phyloP scores from a whole-genome alignment of 257 asterid species.

The Primulina eburnea region DNA sequence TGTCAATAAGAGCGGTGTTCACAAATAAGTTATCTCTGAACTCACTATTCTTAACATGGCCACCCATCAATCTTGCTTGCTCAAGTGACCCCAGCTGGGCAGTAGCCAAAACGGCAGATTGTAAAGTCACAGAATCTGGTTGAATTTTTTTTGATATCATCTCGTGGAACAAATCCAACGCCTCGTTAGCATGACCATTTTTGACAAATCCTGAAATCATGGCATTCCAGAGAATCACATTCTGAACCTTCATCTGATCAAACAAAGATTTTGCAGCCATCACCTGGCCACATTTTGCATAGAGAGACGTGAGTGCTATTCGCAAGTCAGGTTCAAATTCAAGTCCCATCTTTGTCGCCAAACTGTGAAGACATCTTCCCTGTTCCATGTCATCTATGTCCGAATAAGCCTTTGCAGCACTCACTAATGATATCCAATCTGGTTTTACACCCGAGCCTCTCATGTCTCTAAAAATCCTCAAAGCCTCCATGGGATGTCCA shows the following conservation, averaged over 20 bases:
- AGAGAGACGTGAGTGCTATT: constrained; percentile 48
- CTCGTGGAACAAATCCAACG: constrained; percentile 43
- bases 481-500: constrained; percentile 46
- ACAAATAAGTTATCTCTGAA: constrained; percentile 34
- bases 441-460: constrained; percentile 40
- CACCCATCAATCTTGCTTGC: constrained; percentile 51
- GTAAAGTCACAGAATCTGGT: constrained; percentile 52
- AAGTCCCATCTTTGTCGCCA: constrained; percentile 45
- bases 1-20: constrained; percentile 51
- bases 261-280: constrained; percentile 45
- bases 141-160: constrained; percentile 39
- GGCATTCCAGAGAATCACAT: constrained; percentile 58
- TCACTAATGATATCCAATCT: constrained; percentile 57
- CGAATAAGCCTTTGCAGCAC: constrained; percentile 54
- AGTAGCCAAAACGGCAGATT: constrained; percentile 48
- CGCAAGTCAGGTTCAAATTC: constrained; percentile 53
- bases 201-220: constrained; percentile 71
- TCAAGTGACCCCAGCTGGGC: constrained; percentile 64
- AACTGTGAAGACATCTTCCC: constrained; percentile 52
- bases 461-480: constrained; percentile 50
- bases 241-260: constrained; percentile 27
- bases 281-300: constrained; percentile 54
- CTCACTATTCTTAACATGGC: constrained; percentile 29
- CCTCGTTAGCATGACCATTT: constrained; percentile 51
- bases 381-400: constrained; percentile 51